Percentiles rank a stretch among this genome's conserved stretches.
These are phyloP conservation scores for Aspergillus awamori DNA, from an alignment of 2,329 filamentous ascomycete genomes.

Conservation along the genomic window DNA sequence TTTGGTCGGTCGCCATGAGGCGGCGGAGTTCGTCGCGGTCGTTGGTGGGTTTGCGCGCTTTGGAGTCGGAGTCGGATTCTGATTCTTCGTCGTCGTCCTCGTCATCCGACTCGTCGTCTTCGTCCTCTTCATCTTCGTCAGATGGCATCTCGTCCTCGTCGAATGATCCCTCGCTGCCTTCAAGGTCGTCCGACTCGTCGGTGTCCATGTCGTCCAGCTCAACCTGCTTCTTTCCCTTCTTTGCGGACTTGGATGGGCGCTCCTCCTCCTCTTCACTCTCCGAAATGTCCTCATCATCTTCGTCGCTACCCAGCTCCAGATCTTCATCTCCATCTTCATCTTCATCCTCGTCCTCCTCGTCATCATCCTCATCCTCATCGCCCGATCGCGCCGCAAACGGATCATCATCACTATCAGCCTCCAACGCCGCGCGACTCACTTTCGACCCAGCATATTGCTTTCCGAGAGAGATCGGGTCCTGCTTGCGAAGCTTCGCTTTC, in stretches of 20 bases:
- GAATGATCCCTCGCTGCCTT: slow-evolving; percentile 26
- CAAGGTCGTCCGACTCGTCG: slow-evolving; percentile 31
- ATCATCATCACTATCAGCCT: slow-evolving; percentile 58
- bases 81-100: slow-evolving; percentile 35
- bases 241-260: slow-evolving; percentile 9
- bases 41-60: slow-evolving; percentile 29
- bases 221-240: slow-evolving; percentile 26
- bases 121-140: slow-evolving; percentile 25
- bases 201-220: slow-evolving; percentile 23
- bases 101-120: slow-evolving; percentile 30
- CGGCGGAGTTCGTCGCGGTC: slow-evolving; percentile 65
- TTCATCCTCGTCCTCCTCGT: slow-evolving; percentile 27
- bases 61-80: slow-evolving; percentile 26
- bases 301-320: slow-evolving; percentile 29
- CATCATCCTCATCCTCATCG: slow-evolving; percentile 41
- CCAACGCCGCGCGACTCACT: slow-evolving; percentile 70
- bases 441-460: slow-evolving; percentile 78
- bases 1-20: slow-evolving; percentile 69
- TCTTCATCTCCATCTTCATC: slow-evolving; percentile 27
- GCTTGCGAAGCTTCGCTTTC: slow-evolving; percentile 81
- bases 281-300: slow-evolving; percentile 32
- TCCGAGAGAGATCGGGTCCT: slow-evolving; percentile 69
- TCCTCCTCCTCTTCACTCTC: slow-evolving; percentile 20
- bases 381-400: slow-evolving; percentile 43
- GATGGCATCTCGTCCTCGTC: slow-evolving; percentile 25